Evolutionary conservation across 345 rosid species (phyloP).

Genomic region (Eucalyptus leucophloia): DNA sequence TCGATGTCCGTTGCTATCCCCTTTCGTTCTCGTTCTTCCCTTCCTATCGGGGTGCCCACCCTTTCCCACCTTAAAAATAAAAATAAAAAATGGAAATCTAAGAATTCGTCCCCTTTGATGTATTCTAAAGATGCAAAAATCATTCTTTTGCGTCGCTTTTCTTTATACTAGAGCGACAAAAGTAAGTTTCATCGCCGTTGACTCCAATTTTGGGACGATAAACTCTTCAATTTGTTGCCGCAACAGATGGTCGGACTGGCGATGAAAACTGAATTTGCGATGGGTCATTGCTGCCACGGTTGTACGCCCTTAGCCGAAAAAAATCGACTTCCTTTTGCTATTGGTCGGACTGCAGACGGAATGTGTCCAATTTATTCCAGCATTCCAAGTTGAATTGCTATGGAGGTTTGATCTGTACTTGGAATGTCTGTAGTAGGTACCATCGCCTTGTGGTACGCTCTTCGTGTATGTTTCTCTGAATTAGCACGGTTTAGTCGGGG

Average conservation of each 20-base stretch:
- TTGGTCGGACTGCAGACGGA: not conserved
- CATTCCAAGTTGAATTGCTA: too few species aligned
- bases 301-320: not conserved
- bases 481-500: too few species aligned
- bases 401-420: too few species aligned
- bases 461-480: too few species aligned
- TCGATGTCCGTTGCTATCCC: not conserved
- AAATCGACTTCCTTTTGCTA: not conserved
- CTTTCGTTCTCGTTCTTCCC: not conserved
- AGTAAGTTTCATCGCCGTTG: not conserved
- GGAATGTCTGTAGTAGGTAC: too few species aligned
- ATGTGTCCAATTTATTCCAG: too few species aligned
- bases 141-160: not conserved
- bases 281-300: not conserved
- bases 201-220: not conserved
- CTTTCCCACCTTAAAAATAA: not conserved
- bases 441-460: too few species aligned
- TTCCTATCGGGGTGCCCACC: not conserved
- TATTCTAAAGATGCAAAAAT: not conserved
- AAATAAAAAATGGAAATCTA: not conserved
- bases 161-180: not conserved
- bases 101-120: not conserved
- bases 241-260: too few species aligned
- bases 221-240: not conserved
- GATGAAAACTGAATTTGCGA: too few species aligned